Percentiles rank a stretch among this genome's conserved stretches.
Conservation (phyloP, 805 yeast species). For the Priceomyces haplophilus region DNA sequence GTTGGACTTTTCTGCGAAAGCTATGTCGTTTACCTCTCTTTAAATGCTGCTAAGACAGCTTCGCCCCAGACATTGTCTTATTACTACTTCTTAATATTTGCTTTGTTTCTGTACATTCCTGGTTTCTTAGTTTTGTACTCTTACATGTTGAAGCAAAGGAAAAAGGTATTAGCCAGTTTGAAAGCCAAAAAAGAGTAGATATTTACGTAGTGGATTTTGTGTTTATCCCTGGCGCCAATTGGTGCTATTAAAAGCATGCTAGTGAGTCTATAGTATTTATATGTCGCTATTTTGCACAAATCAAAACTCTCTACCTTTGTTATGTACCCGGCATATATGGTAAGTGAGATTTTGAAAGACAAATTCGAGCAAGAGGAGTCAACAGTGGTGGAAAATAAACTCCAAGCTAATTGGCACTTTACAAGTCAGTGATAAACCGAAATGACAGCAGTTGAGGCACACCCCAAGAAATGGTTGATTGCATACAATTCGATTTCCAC, state of each 20-base stretch:
- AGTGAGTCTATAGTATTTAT: no score
- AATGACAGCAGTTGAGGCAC: constrained; percentile 1
- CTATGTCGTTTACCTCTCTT: constrained; percentile 23
- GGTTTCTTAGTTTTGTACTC: constrained; percentile 26
- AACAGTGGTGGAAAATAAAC: no score
- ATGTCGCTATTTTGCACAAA: no score
- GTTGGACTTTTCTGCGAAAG: constrained; percentile 27
- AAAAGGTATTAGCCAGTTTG: constrained; percentile 13
- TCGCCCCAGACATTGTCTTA: constrained; percentile 7
- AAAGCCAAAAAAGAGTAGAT: not conserved
- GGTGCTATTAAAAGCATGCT: no score
- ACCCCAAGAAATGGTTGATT: constrained; percentile 35
- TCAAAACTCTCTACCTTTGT: no score
- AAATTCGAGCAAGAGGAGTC: no score
- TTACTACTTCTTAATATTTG: constrained; percentile 20
- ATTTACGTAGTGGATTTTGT: no score
- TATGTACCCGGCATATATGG: no score
- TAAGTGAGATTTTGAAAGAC: no score
- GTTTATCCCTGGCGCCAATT: no score
- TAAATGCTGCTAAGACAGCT: constrained; percentile 12
- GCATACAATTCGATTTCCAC: constrained; percentile 43
- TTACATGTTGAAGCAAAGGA: constrained; percentile 31
- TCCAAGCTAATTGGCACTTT: no score
- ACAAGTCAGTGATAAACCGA: not conserved
- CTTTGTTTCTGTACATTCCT: constrained; percentile 26